Conservation (phyloP, 2,329 filamentous ascomycete genomes). For the Leptosphaerulina australis region DNA sequence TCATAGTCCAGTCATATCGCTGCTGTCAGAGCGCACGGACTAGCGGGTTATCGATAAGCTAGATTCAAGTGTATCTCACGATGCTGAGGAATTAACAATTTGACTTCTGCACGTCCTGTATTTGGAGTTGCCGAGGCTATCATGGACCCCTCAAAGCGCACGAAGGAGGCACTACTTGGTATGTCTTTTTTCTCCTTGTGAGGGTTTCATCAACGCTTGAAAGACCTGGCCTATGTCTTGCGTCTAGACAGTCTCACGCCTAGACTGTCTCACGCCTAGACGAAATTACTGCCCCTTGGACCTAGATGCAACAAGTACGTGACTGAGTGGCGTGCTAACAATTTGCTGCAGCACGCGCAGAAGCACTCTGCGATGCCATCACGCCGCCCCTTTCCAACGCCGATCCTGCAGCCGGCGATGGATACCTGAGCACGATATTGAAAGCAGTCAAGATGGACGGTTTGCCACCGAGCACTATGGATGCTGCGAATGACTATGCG, state of each 20-base stretch:
- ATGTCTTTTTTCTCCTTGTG: slow-evolving; percentile 14
- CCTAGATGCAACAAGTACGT: too few relatives aligned
- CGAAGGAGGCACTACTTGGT: slow-evolving; percentile 51
- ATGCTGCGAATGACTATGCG: slow-evolving; percentile 56
- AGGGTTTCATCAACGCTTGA: too few relatives aligned
- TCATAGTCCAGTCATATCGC: not conserved
- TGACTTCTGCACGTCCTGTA: slow-evolving; percentile 4
- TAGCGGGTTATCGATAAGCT: slow-evolving; percentile 10
- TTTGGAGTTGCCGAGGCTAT: slow-evolving; percentile 8
- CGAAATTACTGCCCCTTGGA: too few relatives aligned
- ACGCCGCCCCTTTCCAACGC: too few relatives aligned
- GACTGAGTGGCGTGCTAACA: too few relatives aligned
- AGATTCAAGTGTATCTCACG: not conserved
- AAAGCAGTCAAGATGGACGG: slow-evolving; percentile 60
- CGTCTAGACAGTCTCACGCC: not conserved
- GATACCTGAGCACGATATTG: slow-evolving; percentile 60
- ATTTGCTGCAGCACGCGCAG: slow-evolving; percentile 49
- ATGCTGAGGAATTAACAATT: not conserved
- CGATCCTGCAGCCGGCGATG: slow-evolving; percentile 32
- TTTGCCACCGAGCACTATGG: slow-evolving; percentile 36
- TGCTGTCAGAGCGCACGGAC: not conserved
- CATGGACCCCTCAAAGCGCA: slow-evolving; percentile 52
- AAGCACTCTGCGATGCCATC: slow-evolving; percentile 49
- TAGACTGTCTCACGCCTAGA: too few relatives aligned
- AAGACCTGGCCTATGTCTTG: not conserved